Percentiles rank a stretch among this genome's conserved stretches.
Conservation (phyloP, 2,329 filamentous ascomycete species). For the Diplodia sapinea region DNA sequence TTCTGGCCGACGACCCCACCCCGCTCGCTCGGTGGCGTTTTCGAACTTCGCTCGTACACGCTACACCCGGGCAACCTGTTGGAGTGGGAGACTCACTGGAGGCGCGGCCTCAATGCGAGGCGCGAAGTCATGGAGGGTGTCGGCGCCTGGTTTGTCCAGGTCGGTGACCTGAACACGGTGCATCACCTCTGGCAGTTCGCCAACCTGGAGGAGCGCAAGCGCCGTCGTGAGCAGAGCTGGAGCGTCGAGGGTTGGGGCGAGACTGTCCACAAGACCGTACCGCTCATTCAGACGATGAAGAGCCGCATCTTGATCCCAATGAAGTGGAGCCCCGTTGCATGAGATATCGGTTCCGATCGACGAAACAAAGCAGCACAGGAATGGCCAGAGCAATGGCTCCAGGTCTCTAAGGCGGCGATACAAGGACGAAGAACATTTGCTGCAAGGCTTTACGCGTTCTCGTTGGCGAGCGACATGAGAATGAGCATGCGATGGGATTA, state of each 20-base stretch:
- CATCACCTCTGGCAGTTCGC: constrained; percentile 99
- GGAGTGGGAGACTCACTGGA: constrained; percentile 99
- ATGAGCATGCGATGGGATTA: constrained; percentile 12
- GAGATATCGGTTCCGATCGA: not conserved
- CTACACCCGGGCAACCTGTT: constrained; percentile 93
- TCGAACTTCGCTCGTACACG: constrained; percentile 96
- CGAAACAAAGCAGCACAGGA: not conserved
- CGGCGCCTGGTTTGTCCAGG: constrained; percentile 98
- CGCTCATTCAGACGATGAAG: constrained; percentile 95
- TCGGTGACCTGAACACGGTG: constrained; percentile 95
- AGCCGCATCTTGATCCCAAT: constrained; percentile 91
- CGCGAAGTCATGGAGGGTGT: constrained; percentile 98
- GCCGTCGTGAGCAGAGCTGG: constrained; percentile 93
- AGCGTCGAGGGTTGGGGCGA: constrained; percentile 93
- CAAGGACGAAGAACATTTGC: not conserved
- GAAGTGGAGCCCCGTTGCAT: constrained; percentile 81
- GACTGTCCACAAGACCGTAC: constrained; percentile 97
- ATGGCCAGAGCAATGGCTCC: not conserved
- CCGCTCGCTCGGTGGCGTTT: constrained; percentile 86
- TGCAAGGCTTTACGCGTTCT: constrained; percentile 3
- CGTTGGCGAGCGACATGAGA: constrained; percentile 1
- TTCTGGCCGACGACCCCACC: constrained; percentile 98
- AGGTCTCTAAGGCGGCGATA: constrained; percentile 5
- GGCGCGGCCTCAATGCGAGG: constrained; percentile 85
- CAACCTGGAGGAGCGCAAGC: constrained; percentile 90